Percentiles rank a stretch among this genome's conserved stretches.
Evolutionary conservation across 2,329 filamentous ascomycete genomes (phyloP).

Genomic region (Falciphora oryzae): DNA sequence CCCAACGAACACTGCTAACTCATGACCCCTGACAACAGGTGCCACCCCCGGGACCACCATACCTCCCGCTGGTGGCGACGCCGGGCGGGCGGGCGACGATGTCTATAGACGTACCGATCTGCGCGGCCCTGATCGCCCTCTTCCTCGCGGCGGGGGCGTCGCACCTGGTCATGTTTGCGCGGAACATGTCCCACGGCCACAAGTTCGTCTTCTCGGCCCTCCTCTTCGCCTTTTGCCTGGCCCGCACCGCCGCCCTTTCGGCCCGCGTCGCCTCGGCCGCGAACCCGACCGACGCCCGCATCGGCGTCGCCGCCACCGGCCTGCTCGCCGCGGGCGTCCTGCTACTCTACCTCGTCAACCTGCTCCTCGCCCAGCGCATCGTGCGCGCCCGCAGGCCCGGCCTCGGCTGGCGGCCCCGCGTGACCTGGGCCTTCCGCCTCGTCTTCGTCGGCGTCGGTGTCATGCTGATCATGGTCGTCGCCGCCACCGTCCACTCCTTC

Average conservation of each 20-base stretch:
- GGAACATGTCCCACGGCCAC: constrained; percentile 44
- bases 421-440: constrained; percentile 47
- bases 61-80: constrained; percentile 36
- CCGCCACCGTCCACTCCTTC: constrained; percentile 56
- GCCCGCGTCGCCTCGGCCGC: constrained; percentile 49
- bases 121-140: constrained; percentile 53
- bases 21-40: not conserved
- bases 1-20: not conserved
- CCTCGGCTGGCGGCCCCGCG: constrained; percentile 59
- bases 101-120: constrained; percentile 58
- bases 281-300: constrained; percentile 29
- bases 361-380: constrained; percentile 71
- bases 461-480: constrained; percentile 63
- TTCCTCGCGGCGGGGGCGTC: constrained; percentile 46
- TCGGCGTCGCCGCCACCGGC: constrained; percentile 57
- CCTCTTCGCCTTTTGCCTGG: constrained; percentile 53
- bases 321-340: constrained; percentile 70
- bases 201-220: constrained; percentile 56
- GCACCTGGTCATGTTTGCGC: constrained; percentile 54
- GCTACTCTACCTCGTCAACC: constrained; percentile 70
- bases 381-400: constrained; percentile 65
- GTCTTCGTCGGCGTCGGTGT: constrained; percentile 49
- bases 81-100: constrained; percentile 54
- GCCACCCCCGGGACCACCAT: constrained; percentile 28
- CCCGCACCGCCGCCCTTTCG: constrained; percentile 44